Evolutionary conservation across 441 rosid genomes (phyloP), one percentile per base, ranked within the genome.

Genomic region (Aleurites moluccanus): DNA sequence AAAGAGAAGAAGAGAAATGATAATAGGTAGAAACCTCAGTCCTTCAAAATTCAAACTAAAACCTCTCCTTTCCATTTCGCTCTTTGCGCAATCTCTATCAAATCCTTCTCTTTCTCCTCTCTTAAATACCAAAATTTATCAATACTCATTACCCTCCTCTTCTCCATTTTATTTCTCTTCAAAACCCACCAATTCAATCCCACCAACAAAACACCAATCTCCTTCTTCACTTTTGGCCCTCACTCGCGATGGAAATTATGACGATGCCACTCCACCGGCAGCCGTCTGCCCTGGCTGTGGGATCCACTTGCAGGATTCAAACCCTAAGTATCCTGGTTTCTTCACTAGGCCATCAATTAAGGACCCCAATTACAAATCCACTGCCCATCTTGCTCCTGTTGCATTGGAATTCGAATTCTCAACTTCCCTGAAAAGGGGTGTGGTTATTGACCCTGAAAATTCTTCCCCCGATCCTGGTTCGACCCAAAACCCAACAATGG

Each of bases 231-330:
- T 80, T 47, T 79, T 80, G 15, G 61, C 82, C 68, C 75, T 90
- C 53, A 83, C 80, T 73, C 87, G 99, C 21, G 99, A 95, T 75
- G 98, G 99, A 2, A 95, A 92, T 72, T 90, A 83, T 79, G 87
- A 88, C 13, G 92, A 85, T 49, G 82, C 86, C 69, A 83, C 89
- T 71, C 82, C 91, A 25, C 45, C 64, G 55, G 70, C 79, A 73
- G 69, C 88, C 18, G 89, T 95, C 70, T 95, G 99, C 78, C 94
- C 94, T 6, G 99, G 98, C 35, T 95, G 99, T 71, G 99, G 99
- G 25, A 86, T 92, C 78, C 93, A 84, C 75, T 80, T 94, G 89
- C 97, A 94, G 75, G 87, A 85, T 67, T 72, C 86, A 2, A 77
- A 90, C 55, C 88, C 96, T 15, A 88, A 87, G 64, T 85, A 73